Base-by-base conservation (phyloP, 176 grass and related monocot genomes). In the Aegilops bicornis region DNA sequence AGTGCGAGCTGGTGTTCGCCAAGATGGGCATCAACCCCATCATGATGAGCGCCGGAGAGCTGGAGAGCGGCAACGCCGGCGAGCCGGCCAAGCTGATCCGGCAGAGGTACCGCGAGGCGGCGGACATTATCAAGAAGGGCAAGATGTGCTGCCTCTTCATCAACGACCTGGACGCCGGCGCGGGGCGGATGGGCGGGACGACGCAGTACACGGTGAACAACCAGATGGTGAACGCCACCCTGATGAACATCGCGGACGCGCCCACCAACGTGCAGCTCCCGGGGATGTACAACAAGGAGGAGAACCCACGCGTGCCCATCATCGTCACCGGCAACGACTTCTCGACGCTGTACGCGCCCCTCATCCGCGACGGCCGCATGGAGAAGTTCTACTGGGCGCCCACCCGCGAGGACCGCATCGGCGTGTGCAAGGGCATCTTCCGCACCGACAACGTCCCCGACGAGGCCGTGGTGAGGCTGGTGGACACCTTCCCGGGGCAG, bases 371-470 rank as follows among this genome's bases (percentile, higher is more conserved):
- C 59, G 93, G 93, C 0, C 93, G 93, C 47, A 95, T 95, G 90
- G 90, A 95, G 69, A 95, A 95, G 59, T 95, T 95, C 88, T 95
- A 95, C 86, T 95, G 93, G 93, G 90, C 93, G 9, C 93, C 93
- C 10, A 95, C 93, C 2, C 78, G 93, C 0, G 93, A 88, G 14
- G 93, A 95, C 90, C 88, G 86, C 19, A 81, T 97, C 22, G 95
- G 95, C 8, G 95, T 97, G 0, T 88, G 85, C 83, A 67, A 14
- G 3, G 95, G 95, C n/a, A 97, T 97, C 86, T 94, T 97, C 92
- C 89, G 86, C 72, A 77, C 86, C 27, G 94, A 97, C 77, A 86
- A 76, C 47, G 80, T 97, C 8, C 12, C 88, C 48, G 17, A 81
- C 4, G 92, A 90, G 0, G 86, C 73, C 50, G 19, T 97, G 15